Conservation (phyloP, 2,329 filamentous ascomycete genomes). For the Hypoxylon sp. region DNA sequence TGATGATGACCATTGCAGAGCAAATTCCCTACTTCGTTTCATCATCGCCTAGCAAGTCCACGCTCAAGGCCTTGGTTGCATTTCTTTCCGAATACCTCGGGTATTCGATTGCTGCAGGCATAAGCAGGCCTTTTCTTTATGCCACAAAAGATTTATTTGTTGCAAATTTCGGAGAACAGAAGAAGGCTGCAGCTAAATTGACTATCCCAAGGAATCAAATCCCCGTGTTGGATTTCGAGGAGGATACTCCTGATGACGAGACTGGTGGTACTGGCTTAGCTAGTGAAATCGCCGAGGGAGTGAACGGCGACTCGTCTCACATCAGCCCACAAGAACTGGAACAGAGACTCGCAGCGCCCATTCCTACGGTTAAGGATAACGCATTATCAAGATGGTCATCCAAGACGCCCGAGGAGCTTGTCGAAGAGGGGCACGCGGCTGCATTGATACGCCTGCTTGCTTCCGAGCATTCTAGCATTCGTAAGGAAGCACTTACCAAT, state of each 20-base stretch:
- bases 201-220: slow-evolving; percentile 33
- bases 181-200: slow-evolving; percentile 48
- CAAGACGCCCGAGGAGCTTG: slow-evolving; percentile 79
- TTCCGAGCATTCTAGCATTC: slow-evolving; percentile 77
- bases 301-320: slow-evolving; percentile 16
- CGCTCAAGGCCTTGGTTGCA: slow-evolving; percentile 58
- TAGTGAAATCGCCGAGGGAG: not conserved
- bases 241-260: not conserved
- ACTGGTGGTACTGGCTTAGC: not conserved
- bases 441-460: slow-evolving; percentile 78
- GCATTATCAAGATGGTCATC: slow-evolving; percentile 72
- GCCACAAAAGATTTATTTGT: slow-evolving; percentile 54
- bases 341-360: slow-evolving; percentile 60
- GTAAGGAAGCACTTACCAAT: slow-evolving; percentile 77
- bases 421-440: slow-evolving; percentile 78
- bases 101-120: slow-evolving; percentile 60
- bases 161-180: slow-evolving; percentile 48
- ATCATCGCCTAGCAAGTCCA: slow-evolving; percentile 53
- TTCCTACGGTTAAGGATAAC: slow-evolving; percentile 58
- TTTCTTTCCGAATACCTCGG: slow-evolving; percentile 69
- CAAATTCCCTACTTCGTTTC: slow-evolving; percentile 77
- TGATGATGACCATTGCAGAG: slow-evolving; percentile 76
- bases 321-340: slow-evolving; percentile 57
- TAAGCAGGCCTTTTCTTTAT: slow-evolving; percentile 57
- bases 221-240: not conserved